Evolutionary conservation across 345 rosid genomes (phyloP).

Genomic region (Syzygium grande): DNA sequence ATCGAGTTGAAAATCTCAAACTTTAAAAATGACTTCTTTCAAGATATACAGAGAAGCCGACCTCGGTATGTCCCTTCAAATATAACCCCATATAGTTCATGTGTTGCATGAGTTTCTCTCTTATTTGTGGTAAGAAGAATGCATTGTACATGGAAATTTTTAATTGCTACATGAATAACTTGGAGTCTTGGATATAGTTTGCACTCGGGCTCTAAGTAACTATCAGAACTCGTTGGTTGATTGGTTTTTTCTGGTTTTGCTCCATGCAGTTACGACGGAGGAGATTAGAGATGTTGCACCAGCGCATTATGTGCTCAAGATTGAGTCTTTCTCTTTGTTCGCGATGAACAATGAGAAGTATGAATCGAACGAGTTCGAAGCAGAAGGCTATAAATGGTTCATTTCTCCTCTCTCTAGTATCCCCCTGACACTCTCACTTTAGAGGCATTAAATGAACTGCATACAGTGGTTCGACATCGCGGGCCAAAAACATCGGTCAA

Average conservation of each 20-base stretch:
- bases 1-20: not conserved
- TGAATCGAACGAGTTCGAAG: constrained; percentile 1
- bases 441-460: not conserved
- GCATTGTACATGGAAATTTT: not conserved
- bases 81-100: not conserved
- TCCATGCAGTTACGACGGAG: not conserved
- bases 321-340: not conserved
- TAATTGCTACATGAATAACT: no score
- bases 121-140: not conserved
- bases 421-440: not conserved
- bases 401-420: not conserved
- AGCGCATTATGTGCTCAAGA: not conserved
- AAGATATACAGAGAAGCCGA: not conserved
- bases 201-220: not conserved
- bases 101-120: not conserved
- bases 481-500: not conserved
- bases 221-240: not conserved
- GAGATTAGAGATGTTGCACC: not conserved
- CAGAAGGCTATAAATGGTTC: not conserved
- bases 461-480: not conserved
- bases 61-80: not conserved
- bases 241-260: not conserved
- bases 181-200: not conserved
- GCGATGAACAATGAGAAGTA: not conserved
- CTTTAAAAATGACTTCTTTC: not conserved